phyloP scores from a whole-genome alignment of 345 rosid species.

The Pistacia integerrima region DNA sequence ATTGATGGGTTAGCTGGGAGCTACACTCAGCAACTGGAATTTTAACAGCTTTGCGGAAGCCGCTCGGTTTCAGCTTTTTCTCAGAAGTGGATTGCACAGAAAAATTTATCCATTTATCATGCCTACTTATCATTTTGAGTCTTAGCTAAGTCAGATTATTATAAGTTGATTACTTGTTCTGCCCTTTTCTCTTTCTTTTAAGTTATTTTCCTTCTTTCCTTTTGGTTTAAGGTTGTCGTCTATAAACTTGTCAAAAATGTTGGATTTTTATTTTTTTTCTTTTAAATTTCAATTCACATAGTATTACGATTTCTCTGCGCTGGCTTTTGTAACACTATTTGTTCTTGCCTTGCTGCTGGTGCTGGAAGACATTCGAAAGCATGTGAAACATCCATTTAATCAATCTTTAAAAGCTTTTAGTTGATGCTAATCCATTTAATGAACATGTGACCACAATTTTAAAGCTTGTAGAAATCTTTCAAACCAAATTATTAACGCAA shows the following conservation, averaged over 20 bases:
- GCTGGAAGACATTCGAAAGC: too few species aligned
- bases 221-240: slow-evolving; percentile 19
- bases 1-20: slow-evolving; percentile 29
- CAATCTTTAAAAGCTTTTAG: too few species aligned
- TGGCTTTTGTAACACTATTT: background rate
- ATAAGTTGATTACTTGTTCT: slow-evolving; percentile 24
- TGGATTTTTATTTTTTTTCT: background rate
- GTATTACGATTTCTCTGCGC: background rate
- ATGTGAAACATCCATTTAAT: too few species aligned
- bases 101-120: slow-evolving; percentile 23
- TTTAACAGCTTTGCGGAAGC: slow-evolving; percentile 20
- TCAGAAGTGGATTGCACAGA: slow-evolving; percentile 28
- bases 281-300: background rate
- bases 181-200: background rate
- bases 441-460: too few species aligned
- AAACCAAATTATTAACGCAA: too few species aligned
- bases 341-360: background rate
- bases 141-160: slow-evolving; percentile 26
- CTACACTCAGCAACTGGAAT: slow-evolving; percentile 18
- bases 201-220: background rate
- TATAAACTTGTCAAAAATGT: slow-evolving; percentile 4
- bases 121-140: slow-evolving; percentile 24
- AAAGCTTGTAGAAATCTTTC: too few species aligned
- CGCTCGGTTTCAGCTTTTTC: slow-evolving; percentile 27
- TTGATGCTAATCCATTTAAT: too few species aligned